These are phyloP conservation scores for Arthrinium phaeospermum DNA, from an alignment of 2,329 filamentous ascomycete genomes.

Conservation along the genomic window DNA sequence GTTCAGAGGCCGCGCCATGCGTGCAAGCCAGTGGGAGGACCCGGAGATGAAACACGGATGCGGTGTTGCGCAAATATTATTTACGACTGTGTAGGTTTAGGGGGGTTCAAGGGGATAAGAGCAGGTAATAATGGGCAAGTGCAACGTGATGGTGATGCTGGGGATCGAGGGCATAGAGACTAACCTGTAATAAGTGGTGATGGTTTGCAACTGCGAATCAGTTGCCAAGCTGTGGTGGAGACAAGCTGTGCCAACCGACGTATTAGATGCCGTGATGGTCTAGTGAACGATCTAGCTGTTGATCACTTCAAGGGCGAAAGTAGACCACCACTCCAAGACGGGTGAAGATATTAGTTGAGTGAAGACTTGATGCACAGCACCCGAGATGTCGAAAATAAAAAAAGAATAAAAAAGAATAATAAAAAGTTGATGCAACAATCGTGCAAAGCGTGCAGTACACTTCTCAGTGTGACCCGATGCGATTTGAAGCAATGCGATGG, in stretches of 20 bases:
- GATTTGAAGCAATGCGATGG: slow-evolving; percentile 6
- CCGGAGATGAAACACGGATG: slow-evolving; percentile 3
- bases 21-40: background rate
- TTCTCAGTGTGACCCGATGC: slow-evolving; percentile 1
- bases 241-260: slow-evolving; percentile 10
- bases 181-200: slow-evolving; percentile 15
- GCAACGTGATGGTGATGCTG: background rate
- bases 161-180: slow-evolving; percentile 1
- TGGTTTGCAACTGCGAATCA: slow-evolving; percentile 17
- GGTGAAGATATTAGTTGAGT: background rate
- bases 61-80: slow-evolving; percentile 9
- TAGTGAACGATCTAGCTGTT: slow-evolving; percentile 9
- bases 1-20: slow-evolving; percentile 10
- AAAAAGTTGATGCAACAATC: background rate
- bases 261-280: slow-evolving; percentile 5
- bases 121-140: background rate
- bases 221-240: background rate
- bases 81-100: slow-evolving; percentile 10
- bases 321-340: background rate
- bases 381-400: background rate
- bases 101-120: background rate
- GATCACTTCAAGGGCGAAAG: background rate
- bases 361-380: background rate
- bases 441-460: background rate
- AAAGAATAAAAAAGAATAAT: background rate